Conservation (phyloP, 169 alveolate species). For the Eimeria praecox region DNA sequence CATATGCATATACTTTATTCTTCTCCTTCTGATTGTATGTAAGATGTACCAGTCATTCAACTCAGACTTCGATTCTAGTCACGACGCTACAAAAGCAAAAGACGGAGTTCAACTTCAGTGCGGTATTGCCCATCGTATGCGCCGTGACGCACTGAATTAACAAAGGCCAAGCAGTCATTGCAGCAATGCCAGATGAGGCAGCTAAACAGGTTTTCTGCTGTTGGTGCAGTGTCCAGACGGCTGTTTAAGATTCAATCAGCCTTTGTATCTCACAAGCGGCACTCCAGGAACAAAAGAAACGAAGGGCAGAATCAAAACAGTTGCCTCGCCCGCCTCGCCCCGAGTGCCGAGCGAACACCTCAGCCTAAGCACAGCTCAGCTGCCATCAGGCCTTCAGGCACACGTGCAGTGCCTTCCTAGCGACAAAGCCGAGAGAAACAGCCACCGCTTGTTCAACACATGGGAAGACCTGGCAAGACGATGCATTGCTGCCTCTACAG, state of each 20-base stretch:
- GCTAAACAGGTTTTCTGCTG: not conserved
- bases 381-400: not conserved
- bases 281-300: not conserved
- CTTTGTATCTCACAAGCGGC: not conserved
- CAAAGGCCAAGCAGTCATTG: not conserved
- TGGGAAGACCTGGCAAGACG: not conserved
- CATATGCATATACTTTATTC: not conserved
- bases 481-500: not conserved
- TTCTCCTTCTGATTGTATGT: not conserved
- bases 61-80: not conserved
- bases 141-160: not conserved
- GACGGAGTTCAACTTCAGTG: not conserved
- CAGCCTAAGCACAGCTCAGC: not conserved
- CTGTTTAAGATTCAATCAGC: not conserved
- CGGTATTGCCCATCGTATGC: not conserved
- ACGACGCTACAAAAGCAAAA: not conserved
- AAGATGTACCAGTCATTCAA: not conserved
- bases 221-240: not conserved
- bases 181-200: not conserved
- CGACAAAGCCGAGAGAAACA: not conserved
- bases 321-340: not conserved
- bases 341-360: not conserved
- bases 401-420: not conserved
- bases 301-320: not conserved
- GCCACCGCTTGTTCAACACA: not conserved